phyloP scores from a whole-genome alignment of 116 monocot genomes.

The Thalassia testudinum region DNA sequence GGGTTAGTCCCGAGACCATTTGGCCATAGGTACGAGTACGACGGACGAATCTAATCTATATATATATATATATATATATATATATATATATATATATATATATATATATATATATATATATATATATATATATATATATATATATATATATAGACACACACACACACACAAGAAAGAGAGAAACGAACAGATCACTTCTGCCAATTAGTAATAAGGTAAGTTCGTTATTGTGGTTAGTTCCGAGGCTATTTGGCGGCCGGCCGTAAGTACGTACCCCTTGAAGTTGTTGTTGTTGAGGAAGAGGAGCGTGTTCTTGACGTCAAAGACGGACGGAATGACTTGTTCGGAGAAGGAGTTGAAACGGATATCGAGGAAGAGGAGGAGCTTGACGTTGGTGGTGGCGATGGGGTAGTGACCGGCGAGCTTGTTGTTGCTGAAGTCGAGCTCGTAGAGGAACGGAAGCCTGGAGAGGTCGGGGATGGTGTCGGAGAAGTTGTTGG shows the following conservation, averaged over 20 bases:
- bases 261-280: not conserved
- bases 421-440: conserved; percentile 20
- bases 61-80: too few species aligned
- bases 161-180: too few species aligned
- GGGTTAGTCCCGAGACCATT: too few species aligned
- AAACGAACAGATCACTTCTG: too few species aligned
- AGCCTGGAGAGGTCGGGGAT: conserved; percentile 8
- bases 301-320: conserved; percentile 12
- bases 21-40: too few species aligned
- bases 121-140: too few species aligned
- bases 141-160: too few species aligned
- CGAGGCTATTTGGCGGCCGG: not conserved
- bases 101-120: too few species aligned
- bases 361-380: conserved; percentile 31
- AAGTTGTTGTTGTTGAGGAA: conserved; percentile 38
- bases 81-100: too few species aligned
- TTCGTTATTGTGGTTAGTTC: too few species aligned
- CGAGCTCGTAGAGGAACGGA: conserved; percentile 22
- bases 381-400: conserved; percentile 1
- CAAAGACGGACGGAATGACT: conserved; percentile 13
- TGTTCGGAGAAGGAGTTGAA: conserved; percentile 22
- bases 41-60: too few species aligned
- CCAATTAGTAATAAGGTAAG: too few species aligned
- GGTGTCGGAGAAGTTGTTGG: conserved; percentile 18
- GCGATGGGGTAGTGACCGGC: conserved; percentile 9